These are phyloP conservation scores for Prunus armeniaca DNA, from an alignment of 306 rosid genomes.

Conservation along the genomic window DNA sequence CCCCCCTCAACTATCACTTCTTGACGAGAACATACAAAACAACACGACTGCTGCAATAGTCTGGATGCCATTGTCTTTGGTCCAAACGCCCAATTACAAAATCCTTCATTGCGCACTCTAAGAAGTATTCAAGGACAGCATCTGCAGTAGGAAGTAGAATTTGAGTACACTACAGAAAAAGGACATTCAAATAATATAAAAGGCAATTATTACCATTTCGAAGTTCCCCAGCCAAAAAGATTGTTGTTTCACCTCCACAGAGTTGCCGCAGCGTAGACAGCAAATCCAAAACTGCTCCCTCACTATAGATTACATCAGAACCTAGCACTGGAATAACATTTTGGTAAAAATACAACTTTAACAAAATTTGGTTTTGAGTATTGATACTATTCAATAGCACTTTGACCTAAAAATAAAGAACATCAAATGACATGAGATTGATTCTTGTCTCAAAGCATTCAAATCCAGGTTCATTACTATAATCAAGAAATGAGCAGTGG, in stretches of 20 bases:
- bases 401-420: no score
- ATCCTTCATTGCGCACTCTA: conserved; percentile 63
- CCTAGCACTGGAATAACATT: conserved; percentile 54
- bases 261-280: conserved; percentile 62
- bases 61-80: conserved; percentile 77
- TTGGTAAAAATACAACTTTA: background rate
- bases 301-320: conserved; percentile 84
- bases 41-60: conserved; percentile 65
- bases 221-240: conserved; percentile 77
- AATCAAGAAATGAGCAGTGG: background rate
- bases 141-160: conserved; percentile 44
- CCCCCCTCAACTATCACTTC: conserved; percentile 33
- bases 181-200: background rate
- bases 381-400: background rate
- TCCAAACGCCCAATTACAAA: conserved; percentile 73
- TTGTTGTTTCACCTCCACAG: conserved; percentile 67
- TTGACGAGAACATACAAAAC: conserved; percentile 66
- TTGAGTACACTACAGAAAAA: background rate
- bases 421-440: background rate
- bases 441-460: background rate
- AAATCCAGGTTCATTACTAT: background rate
- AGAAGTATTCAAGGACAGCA: conserved; percentile 76
- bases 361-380: background rate
- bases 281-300: conserved; percentile 66
- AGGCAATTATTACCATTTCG: conserved; percentile 51